Conservation (phyloP, 2,329 filamentous ascomycete species). For the Colletotrichum sp. region DNA sequence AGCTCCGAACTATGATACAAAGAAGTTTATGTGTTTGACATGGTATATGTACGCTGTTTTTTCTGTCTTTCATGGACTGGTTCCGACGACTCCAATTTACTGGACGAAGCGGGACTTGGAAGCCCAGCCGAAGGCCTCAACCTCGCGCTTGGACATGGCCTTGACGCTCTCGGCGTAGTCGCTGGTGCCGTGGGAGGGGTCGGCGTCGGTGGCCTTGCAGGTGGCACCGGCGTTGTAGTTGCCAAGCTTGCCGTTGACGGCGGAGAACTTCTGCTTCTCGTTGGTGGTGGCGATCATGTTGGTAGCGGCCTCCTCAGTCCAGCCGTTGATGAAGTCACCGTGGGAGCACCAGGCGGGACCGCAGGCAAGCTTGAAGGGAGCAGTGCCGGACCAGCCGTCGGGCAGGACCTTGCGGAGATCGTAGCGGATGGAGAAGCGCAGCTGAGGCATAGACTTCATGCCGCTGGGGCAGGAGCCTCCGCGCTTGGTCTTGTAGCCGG, state of each 20-base stretch:
- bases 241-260: slow-evolving; percentile 40
- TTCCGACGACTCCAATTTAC: background rate
- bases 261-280: slow-evolving; percentile 40
- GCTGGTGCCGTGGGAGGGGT: slow-evolving; percentile 43
- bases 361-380: slow-evolving; percentile 48
- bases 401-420: slow-evolving; percentile 48
- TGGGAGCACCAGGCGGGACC: slow-evolving; percentile 46
- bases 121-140: slow-evolving; percentile 13
- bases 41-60: background rate
- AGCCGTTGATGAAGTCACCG: slow-evolving; percentile 56
- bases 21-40: background rate
- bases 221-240: slow-evolving; percentile 31
- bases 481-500: slow-evolving; percentile 27
- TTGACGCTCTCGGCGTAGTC: slow-evolving; percentile 42
- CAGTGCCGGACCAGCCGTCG: slow-evolving; percentile 46
- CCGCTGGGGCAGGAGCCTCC: slow-evolving; percentile 45
- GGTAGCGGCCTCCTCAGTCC: slow-evolving; percentile 43
- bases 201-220: slow-evolving; percentile 41
- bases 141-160: slow-evolving; percentile 24
- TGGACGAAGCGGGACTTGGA: slow-evolving; percentile 18
- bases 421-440: slow-evolving; percentile 53
- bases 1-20: slow-evolving; percentile 3
- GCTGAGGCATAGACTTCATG: slow-evolving; percentile 51
- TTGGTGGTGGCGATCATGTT: slow-evolving; percentile 43
- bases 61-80: background rate